A percentile compares a stretch with the other conserved stretches of the same genome.
These are phyloP conservation scores for Sclerospora graminicola DNA, from an alignment of 352 stramenopile species.

Conservation along the genomic window DNA sequence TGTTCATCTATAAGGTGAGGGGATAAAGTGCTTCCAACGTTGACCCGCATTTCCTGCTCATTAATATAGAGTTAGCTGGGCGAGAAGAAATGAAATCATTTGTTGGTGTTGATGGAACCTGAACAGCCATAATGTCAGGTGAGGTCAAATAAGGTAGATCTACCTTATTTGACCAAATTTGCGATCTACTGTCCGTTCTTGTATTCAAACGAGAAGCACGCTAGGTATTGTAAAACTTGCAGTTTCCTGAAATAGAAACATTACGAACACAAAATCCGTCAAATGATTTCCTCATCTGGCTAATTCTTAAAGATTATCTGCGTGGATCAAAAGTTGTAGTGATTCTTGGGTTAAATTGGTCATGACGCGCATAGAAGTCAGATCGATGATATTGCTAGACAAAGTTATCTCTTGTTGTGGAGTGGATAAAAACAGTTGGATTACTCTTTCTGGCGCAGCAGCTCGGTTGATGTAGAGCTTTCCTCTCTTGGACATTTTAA, in stretches of 20 bases:
- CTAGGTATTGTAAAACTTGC: neutral
- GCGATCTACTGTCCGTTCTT: conserved; percentile 15
- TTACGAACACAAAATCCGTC: conserved; percentile 1
- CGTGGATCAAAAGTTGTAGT: conserved; percentile 24
- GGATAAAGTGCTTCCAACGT: conserved; percentile 35
- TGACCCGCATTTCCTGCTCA: conserved; percentile 22
- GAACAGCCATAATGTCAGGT: conserved; percentile 29
- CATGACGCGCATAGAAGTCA: conserved; percentile 29
- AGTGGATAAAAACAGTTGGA: neutral
- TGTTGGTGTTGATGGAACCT: too few relatives aligned
- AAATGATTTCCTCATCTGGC: neutral
- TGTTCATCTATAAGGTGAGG: conserved; percentile 26
- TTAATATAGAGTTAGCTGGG: too few relatives aligned
- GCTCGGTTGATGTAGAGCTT: neutral
- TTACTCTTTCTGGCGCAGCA: conserved; percentile 5
- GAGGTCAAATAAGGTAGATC: conserved; percentile 25
- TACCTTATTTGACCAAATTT: conserved; percentile 6
- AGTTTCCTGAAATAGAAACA: conserved; percentile 3
- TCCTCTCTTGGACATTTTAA: neutral
- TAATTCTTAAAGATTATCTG: conserved; percentile 5
- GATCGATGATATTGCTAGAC: conserved; percentile 19
- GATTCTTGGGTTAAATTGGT: conserved; percentile 19
- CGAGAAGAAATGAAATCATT: too few relatives aligned
- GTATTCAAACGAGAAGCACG: conserved; percentile 10
- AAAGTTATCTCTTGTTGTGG: conserved; percentile 1